These are phyloP conservation scores for Ceratocystis cacaofunesta DNA, from an alignment of 2,329 filamentous ascomycete genomes.

Conservation along the genomic window DNA sequence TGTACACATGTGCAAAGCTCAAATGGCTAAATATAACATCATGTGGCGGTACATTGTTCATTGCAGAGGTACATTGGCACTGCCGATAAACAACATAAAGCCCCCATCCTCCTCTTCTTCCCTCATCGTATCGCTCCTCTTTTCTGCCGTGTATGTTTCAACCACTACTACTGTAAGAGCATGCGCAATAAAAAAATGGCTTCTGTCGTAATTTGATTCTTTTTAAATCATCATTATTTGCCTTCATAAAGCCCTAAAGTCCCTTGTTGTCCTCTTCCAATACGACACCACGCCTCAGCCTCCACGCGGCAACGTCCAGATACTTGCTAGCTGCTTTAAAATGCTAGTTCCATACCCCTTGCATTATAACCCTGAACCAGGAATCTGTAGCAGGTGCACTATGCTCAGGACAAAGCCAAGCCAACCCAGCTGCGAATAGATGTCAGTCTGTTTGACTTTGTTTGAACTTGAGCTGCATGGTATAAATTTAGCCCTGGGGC, in stretches of 20 bases:
- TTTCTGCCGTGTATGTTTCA: not conserved
- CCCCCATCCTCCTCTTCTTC: not conserved
- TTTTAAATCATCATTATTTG: not conserved
- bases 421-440: not conserved
- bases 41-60: not conserved
- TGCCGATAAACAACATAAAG: not conserved
- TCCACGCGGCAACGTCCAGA: not conserved
- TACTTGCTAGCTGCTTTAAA: not conserved
- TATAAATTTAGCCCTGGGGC: not conserved
- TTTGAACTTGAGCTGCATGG: not conserved
- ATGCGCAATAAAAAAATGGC: not conserved
- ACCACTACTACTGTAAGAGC: not conserved
- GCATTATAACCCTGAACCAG: not conserved
- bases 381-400: not conserved
- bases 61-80: not conserved
- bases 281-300: not conserved
- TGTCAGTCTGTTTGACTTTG: not conserved
- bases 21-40: not conserved
- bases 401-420: not conserved
- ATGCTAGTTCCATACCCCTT: not conserved
- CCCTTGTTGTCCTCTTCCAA: not conserved
- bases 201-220: not conserved
- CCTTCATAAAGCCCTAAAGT: not conserved
- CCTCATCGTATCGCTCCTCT: not conserved
- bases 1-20: not conserved